Percentiles rank a stretch among this genome's conserved stretches.
Evolutionary conservation across 371 early-diverging fungal species (phyloP).

Genomic region (Mucor racemosus): DNA sequence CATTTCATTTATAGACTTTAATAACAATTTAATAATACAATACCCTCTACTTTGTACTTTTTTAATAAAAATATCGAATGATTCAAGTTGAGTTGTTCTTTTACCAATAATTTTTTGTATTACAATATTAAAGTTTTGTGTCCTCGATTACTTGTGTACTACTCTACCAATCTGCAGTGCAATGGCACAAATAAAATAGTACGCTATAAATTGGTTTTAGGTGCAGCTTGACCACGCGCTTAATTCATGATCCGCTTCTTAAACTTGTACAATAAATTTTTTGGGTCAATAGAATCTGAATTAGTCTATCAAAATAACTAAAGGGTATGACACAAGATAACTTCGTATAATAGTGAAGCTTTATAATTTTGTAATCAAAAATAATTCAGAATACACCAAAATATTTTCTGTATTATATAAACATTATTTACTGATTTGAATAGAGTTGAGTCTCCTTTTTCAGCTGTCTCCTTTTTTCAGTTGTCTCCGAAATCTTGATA

Average conservation of each 20-base stretch:
- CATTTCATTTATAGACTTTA: constrained; percentile 6
- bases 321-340: neutral
- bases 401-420: neutral
- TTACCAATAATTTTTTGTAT: neutral
- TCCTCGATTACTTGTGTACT: neutral
- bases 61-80: neutral
- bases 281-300: neutral
- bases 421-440: neutral
- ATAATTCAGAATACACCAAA: too few species aligned
- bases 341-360: neutral
- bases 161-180: neutral
- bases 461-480: neutral
- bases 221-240: neutral
- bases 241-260: neutral
- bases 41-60: neutral
- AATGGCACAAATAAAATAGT: neutral
- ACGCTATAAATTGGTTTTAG: neutral
- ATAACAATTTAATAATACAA: neutral
- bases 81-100: neutral
- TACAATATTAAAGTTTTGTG: neutral
- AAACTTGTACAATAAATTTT: neutral
- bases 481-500: neutral
- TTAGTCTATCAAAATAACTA: too few species aligned
- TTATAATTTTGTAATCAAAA: too few species aligned
- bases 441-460: neutral